These are phyloP conservation scores for Erodium maritimum DNA, from an alignment of 345 rosid species.

Conservation along the genomic window DNA sequence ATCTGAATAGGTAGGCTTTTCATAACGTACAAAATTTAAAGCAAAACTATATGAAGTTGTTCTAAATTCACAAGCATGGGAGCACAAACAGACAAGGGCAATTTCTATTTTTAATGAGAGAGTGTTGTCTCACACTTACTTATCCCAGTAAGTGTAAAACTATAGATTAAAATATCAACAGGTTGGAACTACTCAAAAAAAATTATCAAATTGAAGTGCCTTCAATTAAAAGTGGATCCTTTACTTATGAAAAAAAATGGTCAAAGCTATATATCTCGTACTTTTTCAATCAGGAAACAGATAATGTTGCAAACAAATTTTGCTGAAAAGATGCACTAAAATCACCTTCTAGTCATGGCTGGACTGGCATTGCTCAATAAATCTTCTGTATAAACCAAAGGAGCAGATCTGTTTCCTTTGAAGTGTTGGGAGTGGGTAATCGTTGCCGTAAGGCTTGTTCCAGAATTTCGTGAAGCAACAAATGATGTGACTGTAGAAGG, in stretches of 20 bases:
- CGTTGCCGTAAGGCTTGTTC: constrained; percentile 42
- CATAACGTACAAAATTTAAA: too few species aligned
- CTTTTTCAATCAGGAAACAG: too few species aligned
- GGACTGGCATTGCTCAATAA: constrained; percentile 20
- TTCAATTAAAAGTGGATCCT: not conserved
- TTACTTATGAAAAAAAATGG: not conserved
- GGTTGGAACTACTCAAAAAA: too few species aligned
- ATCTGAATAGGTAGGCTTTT: too few species aligned
- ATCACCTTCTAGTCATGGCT: constrained; percentile 18
- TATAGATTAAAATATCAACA: too few species aligned
- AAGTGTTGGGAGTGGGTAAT: constrained; percentile 44
- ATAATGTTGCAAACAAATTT: not conserved
- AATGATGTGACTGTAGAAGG: constrained; percentile 40
- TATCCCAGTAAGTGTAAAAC: too few species aligned
- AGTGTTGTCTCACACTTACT: too few species aligned
- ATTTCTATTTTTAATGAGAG: too few species aligned
- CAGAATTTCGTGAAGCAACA: constrained; percentile 44
- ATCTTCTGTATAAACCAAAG: constrained; percentile 22
- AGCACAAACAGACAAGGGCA: too few species aligned
- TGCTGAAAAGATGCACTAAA: not conserved
- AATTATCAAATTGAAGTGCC: too few species aligned
- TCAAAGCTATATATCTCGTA: not conserved
- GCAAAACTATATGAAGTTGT: too few species aligned
- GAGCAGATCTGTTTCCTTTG: constrained; percentile 40
- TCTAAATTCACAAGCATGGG: too few species aligned